Percentiles rank a stretch among this genome's conserved stretches.
Evolutionary conservation across 176 grass and related monocot genomes (phyloP).

Genomic region (Avena insularis): DNA sequence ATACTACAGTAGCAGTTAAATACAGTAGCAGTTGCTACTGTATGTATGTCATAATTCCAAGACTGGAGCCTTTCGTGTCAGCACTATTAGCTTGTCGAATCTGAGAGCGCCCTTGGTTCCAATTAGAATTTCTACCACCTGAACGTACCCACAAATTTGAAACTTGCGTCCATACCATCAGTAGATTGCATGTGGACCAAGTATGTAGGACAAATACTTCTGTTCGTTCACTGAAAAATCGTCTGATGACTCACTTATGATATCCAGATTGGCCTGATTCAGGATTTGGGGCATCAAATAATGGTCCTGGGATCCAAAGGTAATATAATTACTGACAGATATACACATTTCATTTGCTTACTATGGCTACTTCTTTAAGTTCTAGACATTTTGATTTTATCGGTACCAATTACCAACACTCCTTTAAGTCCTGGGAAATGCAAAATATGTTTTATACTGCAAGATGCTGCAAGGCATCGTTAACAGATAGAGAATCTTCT

Average conservation of each 20-base stretch:
- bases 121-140: constrained; percentile 14
- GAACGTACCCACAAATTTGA: background rate
- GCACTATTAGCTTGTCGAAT: background rate
- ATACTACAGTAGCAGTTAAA: background rate
- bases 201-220: background rate
- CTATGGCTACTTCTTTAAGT: background rate
- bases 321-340: constrained; percentile 18
- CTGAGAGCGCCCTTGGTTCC: background rate
- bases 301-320: constrained; percentile 81
- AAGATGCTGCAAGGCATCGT: constrained; percentile 39
- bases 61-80: background rate
- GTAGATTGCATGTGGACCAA: background rate
- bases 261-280: constrained; percentile 84
- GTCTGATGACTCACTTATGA: constrained; percentile 35
- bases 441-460: constrained; percentile 30
- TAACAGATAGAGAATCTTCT: constrained; percentile 70
- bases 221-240: constrained; percentile 30
- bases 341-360: background rate
- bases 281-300: constrained; percentile 69
- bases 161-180: background rate
- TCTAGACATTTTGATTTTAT: constrained; percentile 12
- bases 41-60: background rate
- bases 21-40: background rate
- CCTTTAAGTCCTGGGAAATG: background rate
- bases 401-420: background rate